These are phyloP conservation scores for Lobulomyces angularis DNA, from an alignment of 192 early-diverging fungal species.

Conservation along the genomic window DNA sequence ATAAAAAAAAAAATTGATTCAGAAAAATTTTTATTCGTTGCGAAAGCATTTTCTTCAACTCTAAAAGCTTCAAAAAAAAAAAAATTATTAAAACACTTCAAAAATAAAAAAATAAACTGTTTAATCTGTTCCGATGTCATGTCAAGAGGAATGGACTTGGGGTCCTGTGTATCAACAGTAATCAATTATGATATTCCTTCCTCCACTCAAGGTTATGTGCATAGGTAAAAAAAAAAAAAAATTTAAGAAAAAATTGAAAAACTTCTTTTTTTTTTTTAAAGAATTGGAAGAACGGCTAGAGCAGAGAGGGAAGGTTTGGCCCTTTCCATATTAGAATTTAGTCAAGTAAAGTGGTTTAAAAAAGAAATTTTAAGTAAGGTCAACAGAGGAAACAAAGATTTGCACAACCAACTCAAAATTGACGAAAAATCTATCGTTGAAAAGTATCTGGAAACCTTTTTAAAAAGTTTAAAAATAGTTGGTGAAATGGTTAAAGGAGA, in stretches of 20 bases:
- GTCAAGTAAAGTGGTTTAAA: slow-evolving; percentile 33
- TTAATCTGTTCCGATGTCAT: slow-evolving; percentile 83
- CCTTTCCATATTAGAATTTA: slow-evolving; percentile 20
- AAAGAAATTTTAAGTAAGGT: background rate
- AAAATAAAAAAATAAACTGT: slow-evolving; percentile 1
- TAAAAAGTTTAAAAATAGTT: no score
- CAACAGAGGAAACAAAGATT: no score
- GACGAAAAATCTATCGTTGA: no score
- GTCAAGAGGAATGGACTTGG: slow-evolving; percentile 86
- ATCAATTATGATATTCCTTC: slow-evolving; percentile 87
- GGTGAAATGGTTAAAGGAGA: no score
- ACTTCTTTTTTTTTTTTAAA: no score
- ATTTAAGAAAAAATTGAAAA: no score
- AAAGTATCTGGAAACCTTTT: no score
- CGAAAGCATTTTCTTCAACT: slow-evolving; percentile 21
- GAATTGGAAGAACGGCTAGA: slow-evolving; percentile 86
- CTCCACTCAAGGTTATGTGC: slow-evolving; percentile 82
- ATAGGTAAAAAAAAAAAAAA: no score
- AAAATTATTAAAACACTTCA: slow-evolving; percentile 15
- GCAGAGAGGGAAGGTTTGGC: slow-evolving; percentile 66
- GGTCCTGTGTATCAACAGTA: slow-evolving; percentile 36
- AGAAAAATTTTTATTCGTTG: background rate
- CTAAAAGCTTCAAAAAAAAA: slow-evolving; percentile 9
- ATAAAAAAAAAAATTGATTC: background rate
- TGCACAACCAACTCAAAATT: no score